phyloP scores from a whole-genome alignment of 2,329 filamentous ascomycete genomes.

The Alternaria gansuensis region DNA sequence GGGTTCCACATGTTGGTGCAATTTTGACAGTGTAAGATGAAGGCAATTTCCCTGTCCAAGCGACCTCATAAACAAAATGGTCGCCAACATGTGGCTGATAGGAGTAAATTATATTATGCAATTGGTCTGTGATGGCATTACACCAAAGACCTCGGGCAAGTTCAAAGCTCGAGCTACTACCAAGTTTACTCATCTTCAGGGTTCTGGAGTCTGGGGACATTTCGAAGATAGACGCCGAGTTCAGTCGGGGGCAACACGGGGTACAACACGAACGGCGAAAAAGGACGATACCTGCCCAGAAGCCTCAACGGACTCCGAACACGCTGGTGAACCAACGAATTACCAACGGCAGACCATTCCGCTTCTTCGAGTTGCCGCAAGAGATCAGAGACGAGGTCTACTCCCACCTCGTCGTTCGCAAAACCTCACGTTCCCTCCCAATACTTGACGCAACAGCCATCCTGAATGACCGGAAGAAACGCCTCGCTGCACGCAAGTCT shows the following conservation, averaged over 20 bases:
- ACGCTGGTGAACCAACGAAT: conserved; percentile 6
- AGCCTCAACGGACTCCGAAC: conserved; percentile 2
- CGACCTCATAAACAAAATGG: conserved; percentile 28
- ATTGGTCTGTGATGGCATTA: conserved; percentile 39
- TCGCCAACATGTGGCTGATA: conserved; percentile 19
- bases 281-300: conserved; percentile 10
- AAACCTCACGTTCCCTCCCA: conserved; percentile 17
- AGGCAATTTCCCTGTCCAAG: conserved; percentile 28
- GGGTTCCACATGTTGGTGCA: conserved; percentile 41
- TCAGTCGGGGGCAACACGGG: neutral
- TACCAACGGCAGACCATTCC: conserved; percentile 31
- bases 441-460: conserved; percentile 39
- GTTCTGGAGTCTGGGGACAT: conserved; percentile 5
- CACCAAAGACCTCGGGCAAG: conserved; percentile 38
- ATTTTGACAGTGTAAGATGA: conserved; percentile 36
- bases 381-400: conserved; percentile 45
- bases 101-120: conserved; percentile 36
- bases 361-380: conserved; percentile 39
- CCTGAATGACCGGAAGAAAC: conserved; percentile 40
- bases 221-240: conserved; percentile 4
- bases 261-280: conserved; percentile 12
- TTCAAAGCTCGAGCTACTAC: conserved; percentile 33
- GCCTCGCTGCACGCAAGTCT: conserved; percentile 28
- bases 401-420: conserved; percentile 38
- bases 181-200: conserved; percentile 14